Evolutionary conservation across 169 alveolate genomes (phyloP), one percentile per base, ranked within the genome.

Genomic region (Plasmodium yoelii): DNA sequence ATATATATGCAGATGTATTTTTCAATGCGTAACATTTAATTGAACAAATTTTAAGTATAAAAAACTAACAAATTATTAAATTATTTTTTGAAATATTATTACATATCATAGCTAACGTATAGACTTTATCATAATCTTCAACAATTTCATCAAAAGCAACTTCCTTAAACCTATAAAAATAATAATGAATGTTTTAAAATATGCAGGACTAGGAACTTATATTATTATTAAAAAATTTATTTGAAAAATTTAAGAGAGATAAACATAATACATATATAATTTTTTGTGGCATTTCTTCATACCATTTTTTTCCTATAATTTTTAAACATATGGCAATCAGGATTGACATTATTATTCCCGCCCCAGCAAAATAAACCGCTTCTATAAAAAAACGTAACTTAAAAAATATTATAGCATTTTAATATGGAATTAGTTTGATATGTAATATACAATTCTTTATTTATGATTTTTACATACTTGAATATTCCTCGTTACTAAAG

Each of bases 291-390:
- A 19, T 74, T 46, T 59, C 2, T 73, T 13, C 64, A 12, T 24
- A 75, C 88, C 74, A 75, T 18, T 61, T 75, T 22, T 56, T 68
- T 28, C 44, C 47, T n/a, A 53, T 75, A 6, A 65, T 53, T 56
- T 75, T 75, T 60, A 74, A 75, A 75, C 67, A 73, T 55, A 75
- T 75, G 88, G 28, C 88, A 75, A 75, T 51, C 73, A 75, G 88
- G 88, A 75, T 73, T 10, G 64, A 61, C 88, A 75, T 53, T 24
- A 39, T 56, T 75, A 75, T 75, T 51, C 88, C 88, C 28, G 88
- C 88, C 51, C 88, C 88, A 75, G 88, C 88, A 75, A 75, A 75
- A 75, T 75, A 75, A 75, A 26, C 88, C 88, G 55, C 39, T 59
- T 75, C 88, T 75, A 65, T 75, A 75, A 75, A 75, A 75, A 60